Percentiles rank a stretch among this genome's conserved stretches.
Evolutionary conservation across 495 filamentous ascomycete species (phyloP).

Genomic region (Apiosordaria backusii): DNA sequence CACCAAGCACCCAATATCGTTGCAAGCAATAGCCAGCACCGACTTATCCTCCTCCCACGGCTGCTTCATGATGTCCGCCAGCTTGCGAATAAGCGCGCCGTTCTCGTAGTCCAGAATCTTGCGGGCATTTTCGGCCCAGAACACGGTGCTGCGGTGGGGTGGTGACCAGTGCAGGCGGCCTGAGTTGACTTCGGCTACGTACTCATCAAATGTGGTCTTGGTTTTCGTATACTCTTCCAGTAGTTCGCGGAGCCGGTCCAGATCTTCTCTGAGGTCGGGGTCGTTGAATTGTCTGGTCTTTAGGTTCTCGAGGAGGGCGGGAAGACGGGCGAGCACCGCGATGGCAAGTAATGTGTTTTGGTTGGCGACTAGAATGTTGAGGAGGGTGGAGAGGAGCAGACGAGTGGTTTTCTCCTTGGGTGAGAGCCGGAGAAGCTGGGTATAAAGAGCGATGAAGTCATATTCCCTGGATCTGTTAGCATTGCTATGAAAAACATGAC

Average conservation of each 20-base stretch:
- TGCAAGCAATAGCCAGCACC: conserved; percentile 92
- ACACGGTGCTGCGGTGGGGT: conserved; percentile 81
- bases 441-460: conserved; percentile 87
- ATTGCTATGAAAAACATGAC: neutral
- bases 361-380: conserved; percentile 79
- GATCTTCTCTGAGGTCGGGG: conserved; percentile 82
- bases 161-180: conserved; percentile 95
- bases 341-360: conserved; percentile 73
- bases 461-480: conserved; percentile 61
- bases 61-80: conserved; percentile 84
- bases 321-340: conserved; percentile 77
- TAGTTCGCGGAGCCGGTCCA: conserved; percentile 68
- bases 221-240: conserved; percentile 92
- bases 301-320: conserved; percentile 74
- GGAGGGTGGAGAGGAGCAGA: conserved; percentile 80
- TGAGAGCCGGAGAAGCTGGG: conserved; percentile 81
- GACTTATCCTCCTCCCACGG: conserved; percentile 91
- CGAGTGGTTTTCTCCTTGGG: conserved; percentile 98
- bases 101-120: conserved; percentile 82
- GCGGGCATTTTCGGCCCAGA: conserved; percentile 96
- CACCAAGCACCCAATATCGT: conserved; percentile 85
- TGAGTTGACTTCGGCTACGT: conserved; percentile 81
- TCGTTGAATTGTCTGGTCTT: conserved; percentile 81
- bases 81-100: conserved; percentile 72
- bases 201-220: conserved; percentile 96